A percentile compares a stretch with the other conserved stretches of the same genome.
These are phyloP conservation scores for Rhizoclosmatium sp. DNA, from an alignment of 192 early-diverging fungal genomes.

Conservation along the genomic window DNA sequence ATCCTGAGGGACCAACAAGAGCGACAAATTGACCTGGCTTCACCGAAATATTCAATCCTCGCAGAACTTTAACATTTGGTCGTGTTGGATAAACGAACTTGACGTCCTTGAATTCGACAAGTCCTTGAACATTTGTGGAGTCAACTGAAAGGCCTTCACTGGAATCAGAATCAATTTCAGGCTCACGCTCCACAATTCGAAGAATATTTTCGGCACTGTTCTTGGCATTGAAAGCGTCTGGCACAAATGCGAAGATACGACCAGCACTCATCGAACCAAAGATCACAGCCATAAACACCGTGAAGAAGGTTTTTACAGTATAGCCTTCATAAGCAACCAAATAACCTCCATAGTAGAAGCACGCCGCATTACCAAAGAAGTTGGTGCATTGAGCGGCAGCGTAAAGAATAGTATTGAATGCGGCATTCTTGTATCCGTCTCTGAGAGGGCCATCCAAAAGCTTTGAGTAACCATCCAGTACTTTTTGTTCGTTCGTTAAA, in stretches of 20 bases:
- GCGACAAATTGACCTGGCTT: conserved; percentile 80
- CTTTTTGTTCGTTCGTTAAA: conserved; percentile 71
- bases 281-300: conserved; percentile 54
- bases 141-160: conserved; percentile 19
- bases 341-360: conserved; percentile 84
- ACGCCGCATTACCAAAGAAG: conserved; percentile 80
- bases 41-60: conserved; percentile 62
- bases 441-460: conserved; percentile 74
- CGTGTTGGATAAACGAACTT: conserved; percentile 74
- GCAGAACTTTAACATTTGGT: conserved; percentile 62
- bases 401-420: conserved; percentile 74
- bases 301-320: conserved; percentile 49
- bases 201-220: conserved; percentile 77
- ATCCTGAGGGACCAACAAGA: conserved; percentile 85
- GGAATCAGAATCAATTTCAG: conserved; percentile 67
- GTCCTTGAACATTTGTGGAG: conserved; percentile 62
- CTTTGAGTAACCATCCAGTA: conserved; percentile 70
- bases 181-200: conserved; percentile 72
- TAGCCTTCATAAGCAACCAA: conserved; percentile 62
- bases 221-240: conserved; percentile 80
- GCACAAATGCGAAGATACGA: conserved; percentile 75
- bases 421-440: conserved; percentile 67
- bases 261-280: conserved; percentile 81
- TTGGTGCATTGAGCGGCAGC: conserved; percentile 74
- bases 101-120: conserved; percentile 55